phyloP scores from a whole-genome alignment of 2,329 filamentous ascomycete species.

The Fusarium nelsonii region DNA sequence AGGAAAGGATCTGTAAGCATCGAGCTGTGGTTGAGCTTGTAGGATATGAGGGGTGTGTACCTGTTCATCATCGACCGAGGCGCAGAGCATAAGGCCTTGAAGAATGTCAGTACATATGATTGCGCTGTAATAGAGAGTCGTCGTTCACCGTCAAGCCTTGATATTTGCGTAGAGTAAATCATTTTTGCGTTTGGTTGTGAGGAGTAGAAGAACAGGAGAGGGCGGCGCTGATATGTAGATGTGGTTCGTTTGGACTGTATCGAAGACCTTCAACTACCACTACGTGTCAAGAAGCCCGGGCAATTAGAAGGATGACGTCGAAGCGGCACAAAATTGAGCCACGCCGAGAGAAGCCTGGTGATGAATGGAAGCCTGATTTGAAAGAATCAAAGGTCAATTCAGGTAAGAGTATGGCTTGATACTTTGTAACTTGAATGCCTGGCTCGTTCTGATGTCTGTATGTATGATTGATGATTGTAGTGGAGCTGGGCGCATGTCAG shows the following conservation, averaged over 20 bases:
- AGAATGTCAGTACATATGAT: constrained; percentile 33
- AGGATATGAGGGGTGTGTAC: constrained; percentile 59
- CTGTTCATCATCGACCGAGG: constrained; percentile 92
- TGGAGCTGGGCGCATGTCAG: constrained; percentile 33
- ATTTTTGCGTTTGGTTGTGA: constrained; percentile 58
- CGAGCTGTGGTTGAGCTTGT: neutral
- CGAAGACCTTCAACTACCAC: constrained; percentile 19
- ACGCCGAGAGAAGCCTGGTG: neutral
- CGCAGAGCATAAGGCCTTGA: constrained; percentile 91
- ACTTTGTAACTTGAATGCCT: constrained; percentile 1
- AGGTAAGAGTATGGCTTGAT: neutral
- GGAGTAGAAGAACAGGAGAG: constrained; percentile 2
- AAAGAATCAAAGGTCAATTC: neutral
- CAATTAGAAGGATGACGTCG: constrained; percentile 32
- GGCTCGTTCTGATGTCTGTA: constrained; percentile 3
- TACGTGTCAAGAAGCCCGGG: constrained; percentile 48
- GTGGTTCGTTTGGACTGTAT: constrained; percentile 26
- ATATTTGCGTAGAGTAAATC: constrained; percentile 95
- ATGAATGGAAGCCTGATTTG: neutral
- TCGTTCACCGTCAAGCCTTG: constrained; percentile 83
- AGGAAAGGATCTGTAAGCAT: constrained; percentile 5
- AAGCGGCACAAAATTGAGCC: constrained; percentile 20
- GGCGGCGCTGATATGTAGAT: constrained; percentile 12
- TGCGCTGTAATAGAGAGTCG: constrained; percentile 3
- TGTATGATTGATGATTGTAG: constrained; percentile 22